Evolutionary conservation across 345 rosid genomes (phyloP).

Genomic region (Boechera divaricarpa): DNA sequence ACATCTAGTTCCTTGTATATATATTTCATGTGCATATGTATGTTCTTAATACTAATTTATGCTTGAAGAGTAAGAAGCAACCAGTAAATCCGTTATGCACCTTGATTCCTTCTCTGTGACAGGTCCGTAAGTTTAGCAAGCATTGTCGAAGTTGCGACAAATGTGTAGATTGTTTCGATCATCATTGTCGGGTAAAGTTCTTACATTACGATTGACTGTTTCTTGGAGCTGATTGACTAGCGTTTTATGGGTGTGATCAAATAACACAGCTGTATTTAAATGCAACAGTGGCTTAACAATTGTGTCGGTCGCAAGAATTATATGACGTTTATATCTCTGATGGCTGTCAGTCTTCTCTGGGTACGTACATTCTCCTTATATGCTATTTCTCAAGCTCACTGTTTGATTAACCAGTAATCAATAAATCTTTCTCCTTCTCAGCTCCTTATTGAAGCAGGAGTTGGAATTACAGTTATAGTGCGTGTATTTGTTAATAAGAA

Average conservation of each 20-base stretch:
- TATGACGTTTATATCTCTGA: constrained; percentile 80
- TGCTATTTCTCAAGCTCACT: constrained; percentile 9
- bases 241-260: constrained; percentile 8
- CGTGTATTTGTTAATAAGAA: constrained; percentile 86
- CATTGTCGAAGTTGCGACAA: constrained; percentile 98
- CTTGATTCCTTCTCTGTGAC: constrained; percentile 40
- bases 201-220: constrained; percentile 3
- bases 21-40: too few species aligned
- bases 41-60: too few species aligned
- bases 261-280: constrained; percentile 43
- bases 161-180: constrained; percentile 98
- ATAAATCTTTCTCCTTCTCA: constrained; percentile 40
- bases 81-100: not conserved
- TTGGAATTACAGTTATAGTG: constrained; percentile 88
- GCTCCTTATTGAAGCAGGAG: constrained; percentile 89
- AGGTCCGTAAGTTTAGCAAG: constrained; percentile 96
- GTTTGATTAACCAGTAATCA: constrained; percentile 5
- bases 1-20: not conserved
- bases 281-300: constrained; percentile 97
- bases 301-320: constrained; percentile 96
- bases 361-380: constrained; percentile 50
- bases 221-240: constrained; percentile 7
- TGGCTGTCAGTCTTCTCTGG: constrained; percentile 93
- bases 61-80: not conserved
- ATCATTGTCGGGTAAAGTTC: constrained; percentile 87